Base-by-base conservation (phyloP, 148 eudicot species). In the Silene latifolia region DNA sequence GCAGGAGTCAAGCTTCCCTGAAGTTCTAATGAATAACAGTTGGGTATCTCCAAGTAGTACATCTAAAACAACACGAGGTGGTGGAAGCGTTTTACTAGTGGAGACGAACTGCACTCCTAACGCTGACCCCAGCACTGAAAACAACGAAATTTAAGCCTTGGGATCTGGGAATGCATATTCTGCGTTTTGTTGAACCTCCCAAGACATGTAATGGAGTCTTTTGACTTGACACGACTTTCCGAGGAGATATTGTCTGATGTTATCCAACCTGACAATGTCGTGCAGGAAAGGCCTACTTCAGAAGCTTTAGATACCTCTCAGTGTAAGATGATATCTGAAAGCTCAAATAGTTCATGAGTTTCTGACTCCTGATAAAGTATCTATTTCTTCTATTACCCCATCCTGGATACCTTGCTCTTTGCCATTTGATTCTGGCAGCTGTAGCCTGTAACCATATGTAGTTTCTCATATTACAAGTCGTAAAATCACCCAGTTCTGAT, bases 1-100 rank as follows among this genome's bases (percentile, higher is more conserved):
- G 80, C 84, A 95, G 99, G 99, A 95, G 85, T 92, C 97, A 0
- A 92, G 93, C 84, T 96, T 89, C 24, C 96, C 96, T 59, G 92
- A 90, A 63, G 63, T 87, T 74, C 77, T 91, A 72, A 69, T 88
- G 5, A 85, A 74, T 29, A 83, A 90, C 80, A 89, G 85, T 78
- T 80, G 76, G 89, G 87, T 84, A 78, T 85, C 96, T 78, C 93
- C 92, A 56, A 89, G 77, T 80, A 76, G 32, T 29, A 29, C 89
- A 74, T 81, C 88, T 61, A 79, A 86, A 76, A 86, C 91, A 85
- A 82, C 77, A 48, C 88, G 90, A 59, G 80, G 83, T 68, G 89
- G 83, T 71, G 80, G 77, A 32, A 86, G 85, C 74, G 75, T 69
- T 74, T 77, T 84, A 75, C 84, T 77, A 18, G 86, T 82, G 74